These are phyloP conservation scores for Citrus sp. DNA, from an alignment of 345 rosid species.

Conservation along the genomic window DNA sequence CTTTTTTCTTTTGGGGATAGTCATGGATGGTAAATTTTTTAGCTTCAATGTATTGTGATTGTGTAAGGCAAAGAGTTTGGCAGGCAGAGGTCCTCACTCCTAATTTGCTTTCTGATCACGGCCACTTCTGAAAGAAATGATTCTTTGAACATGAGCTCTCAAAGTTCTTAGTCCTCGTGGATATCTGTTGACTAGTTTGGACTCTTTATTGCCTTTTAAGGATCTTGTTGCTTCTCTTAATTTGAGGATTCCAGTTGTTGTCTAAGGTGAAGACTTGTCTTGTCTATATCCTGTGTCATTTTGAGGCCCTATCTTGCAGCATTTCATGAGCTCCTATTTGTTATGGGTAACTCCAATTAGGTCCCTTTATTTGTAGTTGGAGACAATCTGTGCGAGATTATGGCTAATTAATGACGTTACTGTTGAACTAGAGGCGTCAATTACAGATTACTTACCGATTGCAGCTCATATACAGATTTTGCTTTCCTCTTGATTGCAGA, in stretches of 20 bases:
- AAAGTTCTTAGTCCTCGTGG: not conserved
- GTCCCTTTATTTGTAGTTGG: not conserved
- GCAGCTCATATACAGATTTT: not conserved
- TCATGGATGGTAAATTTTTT: not conserved
- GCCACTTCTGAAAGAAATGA: not conserved
- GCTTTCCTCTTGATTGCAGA: conserved; percentile 35
- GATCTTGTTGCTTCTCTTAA: not conserved
- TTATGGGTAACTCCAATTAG: not conserved
- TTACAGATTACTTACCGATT: not conserved
- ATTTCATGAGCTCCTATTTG: not conserved
- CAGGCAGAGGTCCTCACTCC: not conserved
- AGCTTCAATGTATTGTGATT: not conserved
- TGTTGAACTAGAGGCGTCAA: not conserved
- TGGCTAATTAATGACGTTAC: not conserved
- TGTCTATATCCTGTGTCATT: not conserved
- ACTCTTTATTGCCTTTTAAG: not conserved
- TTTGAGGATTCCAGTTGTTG: not conserved
- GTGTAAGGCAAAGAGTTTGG: not conserved
- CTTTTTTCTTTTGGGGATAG: not conserved
- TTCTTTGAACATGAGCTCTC: not conserved
- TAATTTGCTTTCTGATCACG: not conserved
- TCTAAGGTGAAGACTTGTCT: not conserved
- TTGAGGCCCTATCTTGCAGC: not conserved
- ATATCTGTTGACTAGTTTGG: not conserved
- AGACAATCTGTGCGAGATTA: not conserved